Evolutionary conservation across 345 rosid genomes (phyloP), one percentile per base, ranked within the genome.

Genomic region (Heritiera littoralis): DNA sequence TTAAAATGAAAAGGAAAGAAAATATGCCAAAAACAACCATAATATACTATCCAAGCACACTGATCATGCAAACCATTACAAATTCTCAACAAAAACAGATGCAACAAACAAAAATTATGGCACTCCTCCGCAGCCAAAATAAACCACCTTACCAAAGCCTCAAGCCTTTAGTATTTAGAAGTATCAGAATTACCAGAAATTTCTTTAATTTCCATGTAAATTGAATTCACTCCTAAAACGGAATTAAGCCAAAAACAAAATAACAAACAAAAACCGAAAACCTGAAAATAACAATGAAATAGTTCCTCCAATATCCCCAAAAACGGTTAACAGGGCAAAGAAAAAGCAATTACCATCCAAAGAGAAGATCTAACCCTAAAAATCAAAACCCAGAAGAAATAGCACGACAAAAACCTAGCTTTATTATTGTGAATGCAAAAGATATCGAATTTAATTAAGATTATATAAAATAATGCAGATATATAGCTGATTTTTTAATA

Each of bases 361-460:
- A 66, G 58, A 69, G 72, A 77, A 77, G 84, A 87, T 72, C 81
- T 40, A 84, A 88, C 81, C 85, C 87, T 81, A 85, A 76, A 74
- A 79, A 74, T 64, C 23, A 55, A 78, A 78, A 18, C 61, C 43
- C 6, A 54, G 12, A 48, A 51, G 70, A 58, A 66, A 77, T n/a
- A 74, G 52, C 41, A 40, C 2, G 17, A 46, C 14, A 51, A 88
- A 84, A 79, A 85, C 86, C 86, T 84, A 84, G 38, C 49, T 77
- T 78, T 68, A 28, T 78, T 68, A 28, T 32, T 51, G 55, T 38
- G 51, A 70, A 75, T 55, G 65, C n/a, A 63, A 52, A 14, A 70
- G 45, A 59, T 41, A 52, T 14, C 68, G 5, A 61, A 75, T 18
- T 69, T 48, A 84, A 77, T 52, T 28, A 63, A 38, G 59, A 85